A percentile compares a stretch with the other conserved stretches of the same genome.
phyloP scores from a whole-genome alignment of 2,329 filamentous ascomycete genomes.

The Pseudonectria buxi region DNA sequence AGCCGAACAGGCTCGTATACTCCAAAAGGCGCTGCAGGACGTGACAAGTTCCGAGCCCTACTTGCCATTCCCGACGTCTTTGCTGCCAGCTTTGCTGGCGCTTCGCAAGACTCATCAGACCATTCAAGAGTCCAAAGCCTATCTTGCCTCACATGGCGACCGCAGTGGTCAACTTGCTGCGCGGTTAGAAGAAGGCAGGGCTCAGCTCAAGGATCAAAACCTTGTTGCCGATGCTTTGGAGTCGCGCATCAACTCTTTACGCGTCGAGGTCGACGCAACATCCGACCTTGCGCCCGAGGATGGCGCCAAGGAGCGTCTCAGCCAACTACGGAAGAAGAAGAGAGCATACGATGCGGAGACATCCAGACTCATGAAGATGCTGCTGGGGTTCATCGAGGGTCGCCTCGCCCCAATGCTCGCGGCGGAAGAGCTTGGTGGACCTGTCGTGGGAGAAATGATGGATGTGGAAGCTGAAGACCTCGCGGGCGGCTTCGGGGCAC shows the following conservation, averaged over 20 bases:
- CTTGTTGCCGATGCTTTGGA: constrained; percentile 47
- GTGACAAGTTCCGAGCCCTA: constrained; percentile 56
- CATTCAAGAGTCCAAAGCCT: constrained; percentile 56
- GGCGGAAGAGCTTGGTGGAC: constrained; percentile 76
- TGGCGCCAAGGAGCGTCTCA: constrained; percentile 55
- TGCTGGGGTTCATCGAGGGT: constrained; percentile 65
- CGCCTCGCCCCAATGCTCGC: constrained; percentile 70
- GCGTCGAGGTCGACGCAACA: constrained; percentile 48
- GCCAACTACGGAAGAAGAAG: constrained; percentile 53
- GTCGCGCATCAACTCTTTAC: constrained; percentile 53
- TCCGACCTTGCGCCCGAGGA: constrained; percentile 54
- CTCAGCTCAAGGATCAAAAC: constrained; percentile 47
- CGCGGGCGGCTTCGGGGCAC: constrained; percentile 52
- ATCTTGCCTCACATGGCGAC: constrained; percentile 41
- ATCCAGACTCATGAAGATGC: constrained; percentile 51
- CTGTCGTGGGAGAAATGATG: constrained; percentile 69
- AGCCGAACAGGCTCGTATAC: constrained; percentile 31
- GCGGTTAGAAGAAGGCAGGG: constrained; percentile 44
- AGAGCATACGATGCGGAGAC: constrained; percentile 55
- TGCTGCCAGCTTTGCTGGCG: constrained; percentile 65
- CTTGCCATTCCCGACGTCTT: constrained; percentile 59
- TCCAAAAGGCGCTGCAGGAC: constrained; percentile 60
- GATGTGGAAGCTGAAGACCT: constrained; percentile 56
- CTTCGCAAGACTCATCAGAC: constrained; percentile 60
- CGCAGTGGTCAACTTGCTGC: constrained; percentile 37